A percentile compares a stretch with the other conserved stretches of the same genome.
These are phyloP conservation scores for Paraglomus occultum DNA, from an alignment of 192 early-diverging fungal genomes.

Conservation along the genomic window DNA sequence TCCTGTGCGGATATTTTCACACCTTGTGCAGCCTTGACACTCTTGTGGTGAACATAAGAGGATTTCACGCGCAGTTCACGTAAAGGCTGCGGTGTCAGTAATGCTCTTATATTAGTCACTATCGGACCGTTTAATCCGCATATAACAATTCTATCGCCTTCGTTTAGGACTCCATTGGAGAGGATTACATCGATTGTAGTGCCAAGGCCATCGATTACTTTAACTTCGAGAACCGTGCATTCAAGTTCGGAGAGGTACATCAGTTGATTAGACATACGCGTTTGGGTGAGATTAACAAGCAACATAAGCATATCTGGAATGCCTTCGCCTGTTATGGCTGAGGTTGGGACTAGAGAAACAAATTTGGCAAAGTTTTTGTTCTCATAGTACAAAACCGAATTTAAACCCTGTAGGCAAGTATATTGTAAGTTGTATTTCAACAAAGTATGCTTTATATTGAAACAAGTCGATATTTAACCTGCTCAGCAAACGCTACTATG, in stretches of 20 bases:
- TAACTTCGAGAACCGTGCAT: constrained; percentile 98
- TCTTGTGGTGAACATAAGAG: constrained; percentile 93
- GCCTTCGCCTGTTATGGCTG: constrained; percentile 97
- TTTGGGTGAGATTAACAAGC: constrained; percentile 89
- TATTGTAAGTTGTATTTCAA: neutral
- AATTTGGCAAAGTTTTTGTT: constrained; percentile 95
- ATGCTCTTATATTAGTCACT: constrained; percentile 85
- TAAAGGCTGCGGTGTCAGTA: constrained; percentile 99
- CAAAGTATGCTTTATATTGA: neutral
- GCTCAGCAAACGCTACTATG: constrained; percentile 90
- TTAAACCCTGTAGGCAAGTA: constrained; percentile 67
- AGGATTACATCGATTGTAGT: constrained; percentile 97
- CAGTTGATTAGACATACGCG: constrained; percentile 87
- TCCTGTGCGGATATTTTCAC: constrained; percentile 94
- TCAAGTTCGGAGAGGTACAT: constrained; percentile 97
- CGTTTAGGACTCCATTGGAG: constrained; percentile 90
- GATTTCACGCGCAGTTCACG: constrained; percentile 97
- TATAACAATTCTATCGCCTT: constrained; percentile 94
- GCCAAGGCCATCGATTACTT: constrained; percentile 97
- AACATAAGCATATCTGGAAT: constrained; percentile 96
- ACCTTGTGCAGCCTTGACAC: constrained; percentile 95
- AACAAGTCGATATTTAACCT: neutral
- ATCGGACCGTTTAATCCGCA: constrained; percentile 96
- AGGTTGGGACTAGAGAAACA: constrained; percentile 96
- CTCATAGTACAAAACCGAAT: constrained; percentile 88